phyloP scores from a whole-genome alignment of 352 stramenopile species.

The Globisporangium cederbergense region DNA sequence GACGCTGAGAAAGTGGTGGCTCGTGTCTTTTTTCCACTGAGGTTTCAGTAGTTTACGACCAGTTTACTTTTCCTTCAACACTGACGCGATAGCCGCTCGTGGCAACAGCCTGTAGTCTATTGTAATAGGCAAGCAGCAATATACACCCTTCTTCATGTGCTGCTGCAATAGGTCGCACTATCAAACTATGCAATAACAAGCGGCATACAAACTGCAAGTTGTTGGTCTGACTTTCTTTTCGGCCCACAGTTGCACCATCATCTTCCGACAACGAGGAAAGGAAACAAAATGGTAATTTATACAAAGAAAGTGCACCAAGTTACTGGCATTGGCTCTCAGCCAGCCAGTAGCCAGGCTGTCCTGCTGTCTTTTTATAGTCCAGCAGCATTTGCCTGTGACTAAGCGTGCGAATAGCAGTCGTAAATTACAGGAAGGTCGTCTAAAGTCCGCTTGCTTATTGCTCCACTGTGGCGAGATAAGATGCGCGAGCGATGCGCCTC shows the following conservation, averaged over 20 bases:
- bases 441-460: neutral
- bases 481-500: neutral
- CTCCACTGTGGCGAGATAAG: neutral
- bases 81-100: neutral
- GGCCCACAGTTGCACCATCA: conserved; percentile 10
- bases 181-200: neutral
- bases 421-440: neutral
- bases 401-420: neutral
- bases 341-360: neutral
- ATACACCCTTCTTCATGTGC: neutral
- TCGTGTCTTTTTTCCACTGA: conserved; percentile 13
- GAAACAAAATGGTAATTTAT: conserved; percentile 8
- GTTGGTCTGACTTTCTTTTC: conserved; percentile 7
- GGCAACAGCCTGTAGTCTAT: neutral
- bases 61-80: neutral
- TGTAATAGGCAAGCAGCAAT: neutral
- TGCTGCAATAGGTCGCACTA: neutral
- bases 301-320: conserved; percentile 13
- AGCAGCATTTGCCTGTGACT: neutral
- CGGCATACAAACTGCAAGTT: conserved; percentile 1
- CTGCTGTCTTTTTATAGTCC: conserved; percentile 8
- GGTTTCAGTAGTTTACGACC: conserved; percentile 7
- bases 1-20: neutral
- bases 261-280: conserved; percentile 1
- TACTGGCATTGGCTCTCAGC: neutral